phyloP scores from a whole-genome alignment of 192 early-diverging fungal genomes.

The Chytriomyces confervae region DNA sequence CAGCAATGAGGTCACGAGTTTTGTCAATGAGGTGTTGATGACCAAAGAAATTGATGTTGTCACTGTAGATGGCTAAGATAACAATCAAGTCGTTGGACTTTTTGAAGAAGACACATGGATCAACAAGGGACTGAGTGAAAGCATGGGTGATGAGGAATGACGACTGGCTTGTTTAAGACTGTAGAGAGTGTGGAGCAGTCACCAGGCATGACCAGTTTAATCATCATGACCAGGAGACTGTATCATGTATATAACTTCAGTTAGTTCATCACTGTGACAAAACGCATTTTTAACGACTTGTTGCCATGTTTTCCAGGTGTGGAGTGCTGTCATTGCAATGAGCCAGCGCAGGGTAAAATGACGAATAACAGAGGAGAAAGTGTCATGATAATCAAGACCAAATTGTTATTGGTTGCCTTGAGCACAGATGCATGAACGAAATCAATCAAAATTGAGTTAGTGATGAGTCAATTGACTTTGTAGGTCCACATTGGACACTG shows the following conservation, averaged over 20 bases:
- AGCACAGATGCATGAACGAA: neutral
- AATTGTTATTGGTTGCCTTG: neutral
- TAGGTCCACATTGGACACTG: neutral
- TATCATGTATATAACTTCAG: neutral
- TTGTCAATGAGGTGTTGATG: neutral
- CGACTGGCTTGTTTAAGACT: neutral
- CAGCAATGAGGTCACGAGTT: neutral
- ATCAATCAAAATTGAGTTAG: neutral
- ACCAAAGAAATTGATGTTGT: neutral
- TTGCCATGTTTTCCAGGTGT: neutral
- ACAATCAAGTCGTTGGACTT: neutral
- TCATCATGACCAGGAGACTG: no score
- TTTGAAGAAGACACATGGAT: no score
- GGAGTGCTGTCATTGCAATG: neutral
- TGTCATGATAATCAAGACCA: neutral
- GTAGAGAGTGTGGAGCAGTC: neutral
- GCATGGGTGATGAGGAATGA: neutral
- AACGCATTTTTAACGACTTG: neutral
- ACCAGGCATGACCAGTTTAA: no score
- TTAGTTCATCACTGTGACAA: neutral
- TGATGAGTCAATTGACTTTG: neutral
- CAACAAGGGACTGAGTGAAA: neutral
- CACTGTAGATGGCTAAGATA: neutral
- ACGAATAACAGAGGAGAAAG: neutral
- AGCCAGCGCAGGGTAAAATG: neutral